A percentile compares a stretch with the other conserved stretches of the same genome.
Conservation (phyloP, 768 basidiomycete species). For the Tricholoma bakamatsutake region DNA sequence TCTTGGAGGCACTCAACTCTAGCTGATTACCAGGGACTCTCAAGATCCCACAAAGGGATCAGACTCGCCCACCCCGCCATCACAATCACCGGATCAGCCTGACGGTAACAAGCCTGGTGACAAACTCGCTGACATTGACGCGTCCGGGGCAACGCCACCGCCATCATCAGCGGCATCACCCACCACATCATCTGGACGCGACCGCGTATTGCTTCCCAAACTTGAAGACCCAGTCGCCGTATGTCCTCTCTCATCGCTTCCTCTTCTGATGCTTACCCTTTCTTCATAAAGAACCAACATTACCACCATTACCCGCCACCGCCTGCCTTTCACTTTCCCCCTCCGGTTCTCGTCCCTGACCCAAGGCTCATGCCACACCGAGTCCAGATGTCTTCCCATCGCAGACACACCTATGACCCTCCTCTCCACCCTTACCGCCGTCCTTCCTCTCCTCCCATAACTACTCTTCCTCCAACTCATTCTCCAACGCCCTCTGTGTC, state of each 20-base stretch:
- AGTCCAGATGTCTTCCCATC: conserved; percentile 30
- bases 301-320: background rate
- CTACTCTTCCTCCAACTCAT: conserved; percentile 50
- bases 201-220: conserved; percentile 11
- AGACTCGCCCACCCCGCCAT: background rate
- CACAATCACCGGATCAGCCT: background rate
- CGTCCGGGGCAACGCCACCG: conserved; percentile 5
- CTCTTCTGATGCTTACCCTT: background rate
- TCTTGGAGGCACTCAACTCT: too few species aligned
- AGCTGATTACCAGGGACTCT: too few species aligned
- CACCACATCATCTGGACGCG: conserved; percentile 5
- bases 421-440: conserved; percentile 26
- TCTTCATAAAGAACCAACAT: background rate
- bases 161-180: conserved; percentile 6
- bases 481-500: conserved; percentile 27
- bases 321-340: conserved; percentile 12
- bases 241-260: background rate
- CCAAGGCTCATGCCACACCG: conserved; percentile 44
- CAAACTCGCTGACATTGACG: background rate
- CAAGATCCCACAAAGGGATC: background rate
- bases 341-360: conserved; percentile 13
- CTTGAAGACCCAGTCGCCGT: background rate
- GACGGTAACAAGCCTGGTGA: background rate
- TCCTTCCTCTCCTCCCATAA: conserved; percentile 30
- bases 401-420: conserved; percentile 33